Evolutionary conservation across 495 filamentous ascomycete species (phyloP).

Genomic region (Neurospora intermedia): DNA sequence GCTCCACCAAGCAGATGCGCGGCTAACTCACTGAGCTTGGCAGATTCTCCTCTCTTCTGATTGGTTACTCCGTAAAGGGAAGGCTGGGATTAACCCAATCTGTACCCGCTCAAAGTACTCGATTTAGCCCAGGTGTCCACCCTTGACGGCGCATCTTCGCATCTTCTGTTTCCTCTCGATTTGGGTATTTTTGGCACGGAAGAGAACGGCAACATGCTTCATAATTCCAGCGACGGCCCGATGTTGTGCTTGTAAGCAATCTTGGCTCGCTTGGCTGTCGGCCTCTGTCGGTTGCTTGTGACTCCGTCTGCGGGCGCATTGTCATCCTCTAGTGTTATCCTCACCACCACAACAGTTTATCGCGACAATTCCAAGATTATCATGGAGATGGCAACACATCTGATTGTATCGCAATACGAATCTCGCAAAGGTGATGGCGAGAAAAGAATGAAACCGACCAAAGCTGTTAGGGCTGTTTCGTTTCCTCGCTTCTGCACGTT

Average conservation of each 20-base stretch:
- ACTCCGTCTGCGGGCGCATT: neutral
- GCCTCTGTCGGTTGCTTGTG: neutral
- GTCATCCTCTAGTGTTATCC: neutral
- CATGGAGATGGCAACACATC: neutral
- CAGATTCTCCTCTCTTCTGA: neutral
- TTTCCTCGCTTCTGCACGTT: slow-evolving; percentile 8
- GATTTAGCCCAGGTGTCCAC: neutral
- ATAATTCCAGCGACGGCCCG: neutral
- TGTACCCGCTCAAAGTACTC: neutral
- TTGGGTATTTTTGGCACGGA: neutral
- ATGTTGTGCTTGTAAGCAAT: neutral
- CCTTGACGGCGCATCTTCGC: neutral
- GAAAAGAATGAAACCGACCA: neutral
- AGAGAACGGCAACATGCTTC: neutral
- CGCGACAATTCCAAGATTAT: neutral
- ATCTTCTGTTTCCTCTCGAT: neutral
- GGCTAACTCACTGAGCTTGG: slow-evolving; percentile 21
- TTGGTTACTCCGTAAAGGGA: neutral
- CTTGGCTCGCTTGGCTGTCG: neutral
- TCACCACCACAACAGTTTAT: neutral
- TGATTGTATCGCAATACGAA: neutral
- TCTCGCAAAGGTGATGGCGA: neutral
- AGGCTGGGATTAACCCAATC: neutral
- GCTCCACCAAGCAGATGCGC: slow-evolving; percentile 9
- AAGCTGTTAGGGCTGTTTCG: slow-evolving; percentile 2